These are phyloP conservation scores for Hymenoscyphus occultus DNA, from an alignment of 2,329 filamentous ascomycete genomes.

Conservation along the genomic window DNA sequence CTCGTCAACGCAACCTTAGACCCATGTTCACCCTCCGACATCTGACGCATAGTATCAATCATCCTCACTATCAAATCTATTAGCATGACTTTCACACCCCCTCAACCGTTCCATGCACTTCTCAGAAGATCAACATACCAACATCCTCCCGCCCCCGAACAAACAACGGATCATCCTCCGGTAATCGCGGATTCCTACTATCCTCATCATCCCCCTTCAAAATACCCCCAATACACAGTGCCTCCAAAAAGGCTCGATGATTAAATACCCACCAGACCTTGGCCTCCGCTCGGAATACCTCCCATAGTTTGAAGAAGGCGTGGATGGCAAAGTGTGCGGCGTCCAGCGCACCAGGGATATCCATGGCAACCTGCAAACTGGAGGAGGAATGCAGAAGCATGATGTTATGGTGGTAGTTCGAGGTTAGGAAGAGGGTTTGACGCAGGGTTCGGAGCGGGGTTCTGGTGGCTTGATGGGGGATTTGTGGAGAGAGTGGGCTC, in stretches of 20 bases:
- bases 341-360: slow-evolving; percentile 68
- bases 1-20: slow-evolving; percentile 58
- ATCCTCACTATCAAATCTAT: slow-evolving; percentile 47
- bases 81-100: neutral
- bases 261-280: slow-evolving; percentile 85
- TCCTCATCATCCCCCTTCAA: slow-evolving; percentile 46
- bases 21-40: slow-evolving; percentile 53
- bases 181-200: slow-evolving; percentile 21
- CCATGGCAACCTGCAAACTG: slow-evolving; percentile 58
- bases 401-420: slow-evolving; percentile 78
- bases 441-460: slow-evolving; percentile 51
- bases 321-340: slow-evolving; percentile 72
- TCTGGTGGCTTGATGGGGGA: slow-evolving; percentile 54
- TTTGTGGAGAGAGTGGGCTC: slow-evolving; percentile 47
- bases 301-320: slow-evolving; percentile 71
- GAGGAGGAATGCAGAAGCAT: slow-evolving; percentile 76
- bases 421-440: slow-evolving; percentile 76
- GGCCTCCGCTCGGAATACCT: slow-evolving; percentile 66
- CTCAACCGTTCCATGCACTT: neutral
- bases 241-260: slow-evolving; percentile 76
- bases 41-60: slow-evolving; percentile 61
- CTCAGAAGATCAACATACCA: slow-evolving; percentile 44
- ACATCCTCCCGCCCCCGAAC: slow-evolving; percentile 60
- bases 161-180: slow-evolving; percentile 54
- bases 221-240: slow-evolving; percentile 63